Percentiles rank a stretch among this genome's conserved stretches.
phyloP scores from a whole-genome alignment of 2,329 filamentous ascomycete species.

The Camillea tinctor region DNA sequence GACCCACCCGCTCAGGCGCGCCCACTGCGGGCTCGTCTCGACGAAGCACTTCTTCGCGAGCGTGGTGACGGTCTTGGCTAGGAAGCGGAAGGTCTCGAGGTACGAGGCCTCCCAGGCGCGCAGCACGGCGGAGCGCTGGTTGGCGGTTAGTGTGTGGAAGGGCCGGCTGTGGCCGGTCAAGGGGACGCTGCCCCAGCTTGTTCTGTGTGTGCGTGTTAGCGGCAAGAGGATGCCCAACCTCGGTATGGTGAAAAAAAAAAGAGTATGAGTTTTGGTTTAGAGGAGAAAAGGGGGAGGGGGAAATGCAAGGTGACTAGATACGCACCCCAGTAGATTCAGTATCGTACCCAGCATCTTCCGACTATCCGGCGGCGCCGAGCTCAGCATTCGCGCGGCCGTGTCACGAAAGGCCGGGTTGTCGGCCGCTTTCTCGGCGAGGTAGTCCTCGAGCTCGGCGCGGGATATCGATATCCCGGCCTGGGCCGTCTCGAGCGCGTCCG shows the following conservation, averaged over 20 bases:
- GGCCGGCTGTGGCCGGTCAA: slow-evolving; percentile 47
- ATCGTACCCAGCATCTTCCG: neutral
- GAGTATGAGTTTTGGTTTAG: neutral
- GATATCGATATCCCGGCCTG: slow-evolving; percentile 21
- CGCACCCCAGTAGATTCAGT: neutral
- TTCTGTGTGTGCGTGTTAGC: neutral
- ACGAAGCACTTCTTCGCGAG: slow-evolving; percentile 56
- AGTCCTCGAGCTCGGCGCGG: slow-evolving; percentile 46
- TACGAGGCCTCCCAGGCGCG: slow-evolving; percentile 53
- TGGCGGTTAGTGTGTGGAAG: slow-evolving; percentile 58
- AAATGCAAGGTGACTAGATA: too few relatives aligned
- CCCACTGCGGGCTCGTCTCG: slow-evolving; percentile 54
- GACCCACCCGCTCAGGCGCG: slow-evolving; percentile 56
- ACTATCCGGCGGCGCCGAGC: neutral
- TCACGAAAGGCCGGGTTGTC: neutral
- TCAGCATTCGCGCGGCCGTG: neutral
- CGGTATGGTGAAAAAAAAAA: neutral
- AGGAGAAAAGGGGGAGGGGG: neutral
- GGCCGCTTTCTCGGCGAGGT: slow-evolving; percentile 26
- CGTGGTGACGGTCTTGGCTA: slow-evolving; percentile 48
- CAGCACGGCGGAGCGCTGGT: slow-evolving; percentile 61
- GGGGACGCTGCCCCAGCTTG: neutral
- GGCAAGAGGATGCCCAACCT: too few relatives aligned
- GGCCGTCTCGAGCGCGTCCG: neutral
- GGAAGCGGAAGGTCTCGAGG: neutral